Conservation (phyloP, 352 stramenopile genomes). For the Pelagophyceae sp. region DNA sequence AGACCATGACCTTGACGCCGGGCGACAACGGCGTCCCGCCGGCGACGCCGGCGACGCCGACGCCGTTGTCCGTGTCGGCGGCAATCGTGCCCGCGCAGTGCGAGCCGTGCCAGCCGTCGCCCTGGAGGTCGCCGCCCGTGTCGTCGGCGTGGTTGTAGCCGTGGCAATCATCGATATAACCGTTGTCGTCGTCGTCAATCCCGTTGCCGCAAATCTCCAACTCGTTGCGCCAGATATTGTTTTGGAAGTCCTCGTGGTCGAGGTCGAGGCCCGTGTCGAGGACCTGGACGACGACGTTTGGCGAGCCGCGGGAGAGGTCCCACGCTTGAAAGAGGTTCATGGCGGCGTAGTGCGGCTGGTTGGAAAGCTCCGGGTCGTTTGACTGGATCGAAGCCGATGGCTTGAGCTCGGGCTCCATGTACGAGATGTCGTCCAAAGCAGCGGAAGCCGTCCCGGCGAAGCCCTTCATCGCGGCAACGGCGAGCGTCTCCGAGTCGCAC, state of each 20-base stretch:
- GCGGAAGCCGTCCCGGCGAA: background rate
- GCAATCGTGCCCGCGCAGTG: background rate
- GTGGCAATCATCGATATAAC: too few relatives aligned
- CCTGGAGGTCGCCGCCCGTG: background rate
- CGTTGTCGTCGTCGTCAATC: background rate
- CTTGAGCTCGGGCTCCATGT: background rate
- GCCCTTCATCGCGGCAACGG: background rate
- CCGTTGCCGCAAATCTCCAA: conserved; percentile 16
- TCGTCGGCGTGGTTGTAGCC: too few relatives aligned
- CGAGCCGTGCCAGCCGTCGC: background rate
- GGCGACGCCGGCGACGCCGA: background rate
- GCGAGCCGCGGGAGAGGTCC: background rate
- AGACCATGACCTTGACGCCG: background rate
- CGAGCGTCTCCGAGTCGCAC: background rate
- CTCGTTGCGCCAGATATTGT: conserved; percentile 4
- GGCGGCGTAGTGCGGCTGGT: background rate
- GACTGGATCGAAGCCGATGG: background rate
- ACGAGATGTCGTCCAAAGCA: background rate
- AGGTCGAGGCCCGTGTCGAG: background rate
- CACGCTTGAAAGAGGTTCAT: background rate
- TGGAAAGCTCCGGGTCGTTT: background rate
- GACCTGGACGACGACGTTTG: background rate
- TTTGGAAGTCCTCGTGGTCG: background rate
- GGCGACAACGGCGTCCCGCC: background rate
- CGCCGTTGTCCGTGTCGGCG: too few relatives aligned